phyloP scores from a whole-genome alignment of 306 rosid species.

The Glycine latifolia region DNA sequence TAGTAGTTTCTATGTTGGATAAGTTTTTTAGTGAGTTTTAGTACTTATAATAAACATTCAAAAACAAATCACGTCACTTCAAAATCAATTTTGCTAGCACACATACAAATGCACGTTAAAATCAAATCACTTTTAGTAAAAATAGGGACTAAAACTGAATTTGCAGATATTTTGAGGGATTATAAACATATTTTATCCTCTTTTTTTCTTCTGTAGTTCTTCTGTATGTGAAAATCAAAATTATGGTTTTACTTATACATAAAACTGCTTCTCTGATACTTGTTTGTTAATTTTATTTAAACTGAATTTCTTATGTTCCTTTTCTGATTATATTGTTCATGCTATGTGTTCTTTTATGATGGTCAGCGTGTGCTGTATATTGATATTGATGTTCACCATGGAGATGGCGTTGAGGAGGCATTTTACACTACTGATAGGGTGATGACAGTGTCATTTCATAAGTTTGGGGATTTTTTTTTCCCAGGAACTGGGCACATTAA shows the following conservation, averaged over 20 bases:
- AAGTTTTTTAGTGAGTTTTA: too few relatives aligned
- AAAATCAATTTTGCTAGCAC: neutral
- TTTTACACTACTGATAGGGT: conserved; percentile 92
- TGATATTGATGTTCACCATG: conserved; percentile 91
- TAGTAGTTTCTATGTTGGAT: neutral
- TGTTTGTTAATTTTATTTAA: conserved; percentile 17
- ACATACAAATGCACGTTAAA: neutral
- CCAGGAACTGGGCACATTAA: conserved; percentile 90
- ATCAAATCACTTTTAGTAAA: too few relatives aligned
- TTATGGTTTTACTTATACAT: neutral
- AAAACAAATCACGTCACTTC: neutral
- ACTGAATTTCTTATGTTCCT: neutral
- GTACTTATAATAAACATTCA: neutral
- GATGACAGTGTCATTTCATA: conserved; percentile 92
- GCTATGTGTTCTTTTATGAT: conserved; percentile 38
- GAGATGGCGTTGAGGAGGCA: conserved; percentile 96
- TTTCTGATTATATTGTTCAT: conserved; percentile 14
- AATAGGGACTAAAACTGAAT: too few relatives aligned
- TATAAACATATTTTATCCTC: neutral
- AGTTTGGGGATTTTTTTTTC: conserved; percentile 91
- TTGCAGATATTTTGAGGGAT: neutral
- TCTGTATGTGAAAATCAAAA: neutral
- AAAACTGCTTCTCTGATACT: neutral
- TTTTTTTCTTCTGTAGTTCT: too few relatives aligned
- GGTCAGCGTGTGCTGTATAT: conserved; percentile 86